phyloP scores from a whole-genome alignment of 805 yeast genomes.

The Metschnikowia similis region DNA sequence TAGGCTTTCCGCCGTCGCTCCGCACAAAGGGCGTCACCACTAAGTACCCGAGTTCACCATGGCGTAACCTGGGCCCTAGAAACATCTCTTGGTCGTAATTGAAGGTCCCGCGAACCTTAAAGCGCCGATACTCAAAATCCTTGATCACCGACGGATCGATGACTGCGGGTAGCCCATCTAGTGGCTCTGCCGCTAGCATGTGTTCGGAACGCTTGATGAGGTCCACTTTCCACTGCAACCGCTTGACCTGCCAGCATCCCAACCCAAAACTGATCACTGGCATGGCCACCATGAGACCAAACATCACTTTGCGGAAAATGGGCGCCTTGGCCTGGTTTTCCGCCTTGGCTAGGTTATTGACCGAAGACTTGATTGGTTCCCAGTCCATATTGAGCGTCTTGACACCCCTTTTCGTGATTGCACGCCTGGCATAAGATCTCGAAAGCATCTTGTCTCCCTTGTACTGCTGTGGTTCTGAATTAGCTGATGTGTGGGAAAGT shows the following conservation, averaged over 20 bases:
- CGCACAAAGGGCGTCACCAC: constrained; percentile 80
- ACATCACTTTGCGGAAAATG: constrained; percentile 33
- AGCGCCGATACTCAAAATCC: constrained; percentile 79
- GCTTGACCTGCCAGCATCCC: constrained; percentile 89
- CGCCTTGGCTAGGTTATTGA: constrained; percentile 31
- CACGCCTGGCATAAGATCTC: not conserved
- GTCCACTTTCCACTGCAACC: constrained; percentile 84
- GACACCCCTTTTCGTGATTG: constrained; percentile 14
- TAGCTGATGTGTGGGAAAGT: not conserved
- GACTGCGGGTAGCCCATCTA: constrained; percentile 61
- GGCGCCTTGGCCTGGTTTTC: constrained; percentile 38
- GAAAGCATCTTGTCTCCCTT: not conserved
- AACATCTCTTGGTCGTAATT: constrained; percentile 83
- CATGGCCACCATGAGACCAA: constrained; percentile 60
- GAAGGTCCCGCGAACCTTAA: constrained; percentile 71
- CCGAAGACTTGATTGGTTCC: constrained; percentile 64
- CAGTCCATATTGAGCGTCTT: constrained; percentile 78
- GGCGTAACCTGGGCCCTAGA: constrained; percentile 82
- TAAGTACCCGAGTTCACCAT: constrained; percentile 67
- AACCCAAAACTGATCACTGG: constrained; percentile 81
- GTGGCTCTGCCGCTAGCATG: constrained; percentile 66
- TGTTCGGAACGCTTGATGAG: constrained; percentile 82
- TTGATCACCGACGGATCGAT: constrained; percentile 60
- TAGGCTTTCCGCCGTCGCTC: constrained; percentile 67
- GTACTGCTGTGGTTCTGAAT: not conserved